Evolutionary conservation across 257 asterid genomes (phyloP).

Genomic region (Rhazya stricta): DNA sequence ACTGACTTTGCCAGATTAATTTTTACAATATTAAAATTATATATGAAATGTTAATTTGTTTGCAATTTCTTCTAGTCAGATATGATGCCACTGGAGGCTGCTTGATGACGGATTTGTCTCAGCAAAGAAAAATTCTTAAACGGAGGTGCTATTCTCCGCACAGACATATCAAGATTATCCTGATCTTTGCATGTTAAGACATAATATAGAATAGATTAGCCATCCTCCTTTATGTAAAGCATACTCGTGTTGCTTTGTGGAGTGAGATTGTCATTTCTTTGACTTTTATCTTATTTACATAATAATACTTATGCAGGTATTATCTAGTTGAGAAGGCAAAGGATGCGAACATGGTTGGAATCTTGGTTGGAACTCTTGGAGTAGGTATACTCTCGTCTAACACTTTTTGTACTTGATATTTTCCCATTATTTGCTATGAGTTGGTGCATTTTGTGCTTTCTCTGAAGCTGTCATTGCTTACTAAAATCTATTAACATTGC

Average conservation of each 20-base stretch:
- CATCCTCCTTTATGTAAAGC: background rate
- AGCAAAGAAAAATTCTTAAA: constrained; percentile 61
- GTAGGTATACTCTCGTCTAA: constrained; percentile 48
- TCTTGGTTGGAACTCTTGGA: constrained; percentile 98
- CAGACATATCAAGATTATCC: background rate
- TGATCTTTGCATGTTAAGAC: background rate
- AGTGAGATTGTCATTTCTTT: background rate
- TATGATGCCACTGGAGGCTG: constrained; percentile 63
- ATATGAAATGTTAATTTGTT: constrained; percentile 24
- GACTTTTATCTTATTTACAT: background rate
- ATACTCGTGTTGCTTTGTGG: background rate
- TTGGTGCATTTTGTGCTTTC: background rate
- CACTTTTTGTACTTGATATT: background rate
- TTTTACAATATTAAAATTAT: constrained; percentile 4
- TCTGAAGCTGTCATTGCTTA: background rate
- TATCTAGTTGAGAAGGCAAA: constrained; percentile 91
- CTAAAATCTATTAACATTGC: background rate
- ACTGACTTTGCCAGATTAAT: background rate
- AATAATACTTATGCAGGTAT: constrained; percentile 46
- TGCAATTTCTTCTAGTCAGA: constrained; percentile 64
- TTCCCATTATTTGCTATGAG: background rate
- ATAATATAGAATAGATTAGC: background rate
- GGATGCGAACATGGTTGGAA: constrained; percentile 94
- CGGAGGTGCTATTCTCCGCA: constrained; percentile 56
- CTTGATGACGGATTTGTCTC: constrained; percentile 59